phyloP scores from a whole-genome alignment of 1,284 basidiomycete species.

The Boletus sp. region DNA sequence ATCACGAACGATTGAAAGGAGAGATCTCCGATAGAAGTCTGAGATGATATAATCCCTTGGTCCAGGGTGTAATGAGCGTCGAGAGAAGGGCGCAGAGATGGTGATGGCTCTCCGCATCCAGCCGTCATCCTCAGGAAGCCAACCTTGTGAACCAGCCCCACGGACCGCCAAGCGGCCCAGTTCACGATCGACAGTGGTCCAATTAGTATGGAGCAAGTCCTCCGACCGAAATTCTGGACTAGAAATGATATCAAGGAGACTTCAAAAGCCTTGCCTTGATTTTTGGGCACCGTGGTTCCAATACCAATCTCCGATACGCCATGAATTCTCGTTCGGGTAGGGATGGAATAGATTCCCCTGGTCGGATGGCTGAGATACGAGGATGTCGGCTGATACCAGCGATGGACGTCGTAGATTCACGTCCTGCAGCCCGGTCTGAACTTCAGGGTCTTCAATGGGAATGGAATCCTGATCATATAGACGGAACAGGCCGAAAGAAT shows the following conservation, averaged over 20 bases:
- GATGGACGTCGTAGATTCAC: no score
- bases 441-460: background rate
- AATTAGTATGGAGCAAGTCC: background rate
- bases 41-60: background rate
- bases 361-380: background rate
- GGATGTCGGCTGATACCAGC: no score
- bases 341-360: background rate
- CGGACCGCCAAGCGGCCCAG: background rate
- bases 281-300: background rate
- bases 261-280: background rate
- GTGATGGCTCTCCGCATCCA: background rate
- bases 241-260: background rate
- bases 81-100: background rate
- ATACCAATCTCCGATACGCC: background rate
- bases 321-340: background rate
- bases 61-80: background rate
- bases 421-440: background rate
- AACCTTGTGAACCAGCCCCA: no score
- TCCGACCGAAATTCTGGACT: background rate
- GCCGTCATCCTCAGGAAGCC: no score
- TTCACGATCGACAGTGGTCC: background rate
- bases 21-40: background rate
- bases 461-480: background rate
- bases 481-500: background rate
- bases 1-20: background rate